Evolutionary conservation across 2,329 filamentous ascomycete genomes (phyloP).

Genomic region (Calonectria pauciramosa): DNA sequence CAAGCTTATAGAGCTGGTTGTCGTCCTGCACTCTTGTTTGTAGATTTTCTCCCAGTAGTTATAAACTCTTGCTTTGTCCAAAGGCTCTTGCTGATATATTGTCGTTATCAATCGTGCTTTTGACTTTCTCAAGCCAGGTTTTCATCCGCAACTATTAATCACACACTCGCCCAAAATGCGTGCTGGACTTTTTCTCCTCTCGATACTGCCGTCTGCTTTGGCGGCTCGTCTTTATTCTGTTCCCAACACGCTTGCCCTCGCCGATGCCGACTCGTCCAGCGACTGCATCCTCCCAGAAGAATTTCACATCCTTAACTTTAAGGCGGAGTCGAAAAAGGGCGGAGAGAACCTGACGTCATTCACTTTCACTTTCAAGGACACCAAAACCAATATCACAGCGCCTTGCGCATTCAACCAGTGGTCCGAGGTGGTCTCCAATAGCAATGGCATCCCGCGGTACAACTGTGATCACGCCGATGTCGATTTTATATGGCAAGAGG

Average conservation of each 20-base stretch:
- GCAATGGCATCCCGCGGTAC: slow-evolving; percentile 51
- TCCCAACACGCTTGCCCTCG: slow-evolving; percentile 42
- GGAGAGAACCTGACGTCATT: slow-evolving; percentile 50
- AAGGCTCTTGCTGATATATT: not conserved
- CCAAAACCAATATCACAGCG: slow-evolving; percentile 56
- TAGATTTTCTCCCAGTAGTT: not conserved
- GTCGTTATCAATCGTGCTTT: not conserved
- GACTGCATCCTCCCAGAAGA: slow-evolving; percentile 54
- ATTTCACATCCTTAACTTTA: slow-evolving; percentile 57
- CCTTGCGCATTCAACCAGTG: slow-evolving; percentile 59
- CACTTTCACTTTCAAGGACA: slow-evolving; percentile 58
- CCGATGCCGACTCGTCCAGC: slow-evolving; percentile 41
- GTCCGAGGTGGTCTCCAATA: slow-evolving; percentile 48
- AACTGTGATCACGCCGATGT: slow-evolving; percentile 57
- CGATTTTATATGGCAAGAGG: slow-evolving; percentile 58
- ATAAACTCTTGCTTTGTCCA: not conserved
- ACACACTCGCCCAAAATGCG: slow-evolving; percentile 33
- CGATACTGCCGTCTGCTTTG: slow-evolving; percentile 39
- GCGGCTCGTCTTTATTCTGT: slow-evolving; percentile 45
- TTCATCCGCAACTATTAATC: not conserved
- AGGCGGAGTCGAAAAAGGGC: slow-evolving; percentile 50
- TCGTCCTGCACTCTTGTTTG: not conserved
- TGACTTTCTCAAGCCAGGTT: too few relatives aligned
- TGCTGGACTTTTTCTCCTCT: slow-evolving; percentile 36
- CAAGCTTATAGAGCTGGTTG: slow-evolving; percentile 1